Evolutionary conservation across 768 basidiomycete genomes (phyloP), one percentile per base, ranked within the genome.

Genomic region (Tylopilus sp.): DNA sequence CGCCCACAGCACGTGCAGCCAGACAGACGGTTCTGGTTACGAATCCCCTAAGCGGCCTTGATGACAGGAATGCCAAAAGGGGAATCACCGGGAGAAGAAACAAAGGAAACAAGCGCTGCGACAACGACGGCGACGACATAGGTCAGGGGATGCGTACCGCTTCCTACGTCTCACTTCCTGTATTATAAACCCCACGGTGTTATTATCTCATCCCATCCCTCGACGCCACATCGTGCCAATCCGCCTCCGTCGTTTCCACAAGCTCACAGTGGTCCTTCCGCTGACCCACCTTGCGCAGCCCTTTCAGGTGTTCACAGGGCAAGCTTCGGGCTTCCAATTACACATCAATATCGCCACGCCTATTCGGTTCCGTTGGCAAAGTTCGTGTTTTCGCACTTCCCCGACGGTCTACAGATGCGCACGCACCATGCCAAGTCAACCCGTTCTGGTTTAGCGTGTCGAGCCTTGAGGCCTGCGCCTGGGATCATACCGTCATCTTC

Each of bases 101-200:
- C 33, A 64, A 28, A 30, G 65, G 42, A 48, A 55, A 65, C 21
- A 56, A 48, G 36, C 38, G n/a, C 4, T 51, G 54, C 23, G 50
- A 41, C 39, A 26, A n/a, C 51, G 45, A 44, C 33, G 22, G 15
- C 54, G 45, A 44, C 33, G 33, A 22, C 56, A 63, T 65, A 39
- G 43, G 18, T 36, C 15, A 44, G 21, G 41, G 55, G 52, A n/a
- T 52, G 21, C 26, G 47, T 38, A 15, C 28, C 9, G 39, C 13
- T 8, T 26, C 47, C 18, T 36, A 13, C 10, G 7, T 45, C 25
- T 15, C 47, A 22, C 30, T 18, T 22, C 39, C 40, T 26, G 5
- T 17, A 17, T 61, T 61, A 64, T 64, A 62, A 52, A 10, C 47
- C 22, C 12, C 11, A 44, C 9, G 44, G 18, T 31, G 28, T 10